These are phyloP conservation scores for Magnolia changhungtana DNA, from an alignment of 164 flowering plant species.

Conservation along the genomic window DNA sequence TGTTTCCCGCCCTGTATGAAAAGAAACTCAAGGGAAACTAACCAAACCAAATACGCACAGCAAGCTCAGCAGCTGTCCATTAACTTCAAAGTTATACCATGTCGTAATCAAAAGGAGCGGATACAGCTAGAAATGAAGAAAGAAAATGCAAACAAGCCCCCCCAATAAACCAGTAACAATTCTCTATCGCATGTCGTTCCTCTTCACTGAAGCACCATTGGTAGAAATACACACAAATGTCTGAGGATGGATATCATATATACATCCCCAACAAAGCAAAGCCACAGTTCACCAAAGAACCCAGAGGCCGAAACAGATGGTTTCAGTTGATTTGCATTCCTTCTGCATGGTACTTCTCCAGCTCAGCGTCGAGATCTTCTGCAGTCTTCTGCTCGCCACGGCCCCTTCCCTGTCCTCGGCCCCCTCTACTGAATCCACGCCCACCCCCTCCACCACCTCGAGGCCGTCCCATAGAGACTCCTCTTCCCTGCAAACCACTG, in stretches of 20 bases:
- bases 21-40: background rate
- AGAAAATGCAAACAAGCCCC: background rate
- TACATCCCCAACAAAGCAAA: constrained; percentile 7
- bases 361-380: constrained; percentile 61
- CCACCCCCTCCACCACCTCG: constrained; percentile 19
- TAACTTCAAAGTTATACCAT: background rate
- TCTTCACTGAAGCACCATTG: background rate
- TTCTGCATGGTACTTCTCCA: constrained; percentile 61
- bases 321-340: constrained; percentile 53
- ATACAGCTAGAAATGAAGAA: background rate
- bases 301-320: background rate
- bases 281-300: background rate
- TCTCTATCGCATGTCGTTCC: background rate
- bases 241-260: background rate
- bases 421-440: constrained; percentile 21
- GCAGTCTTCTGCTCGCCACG: constrained; percentile 48
- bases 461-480: constrained; percentile 16
- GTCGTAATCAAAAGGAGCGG: background rate
- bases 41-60: background rate
- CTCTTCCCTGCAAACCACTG: constrained; percentile 20
- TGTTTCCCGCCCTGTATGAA: background rate
- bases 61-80: background rate
- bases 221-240: constrained; percentile 6
- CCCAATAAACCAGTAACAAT: constrained; percentile 6
- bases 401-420: constrained; percentile 38